These are phyloP conservation scores for Cercophora newfieldiana DNA, from an alignment of 495 filamentous ascomycete genomes.

Conservation along the genomic window DNA sequence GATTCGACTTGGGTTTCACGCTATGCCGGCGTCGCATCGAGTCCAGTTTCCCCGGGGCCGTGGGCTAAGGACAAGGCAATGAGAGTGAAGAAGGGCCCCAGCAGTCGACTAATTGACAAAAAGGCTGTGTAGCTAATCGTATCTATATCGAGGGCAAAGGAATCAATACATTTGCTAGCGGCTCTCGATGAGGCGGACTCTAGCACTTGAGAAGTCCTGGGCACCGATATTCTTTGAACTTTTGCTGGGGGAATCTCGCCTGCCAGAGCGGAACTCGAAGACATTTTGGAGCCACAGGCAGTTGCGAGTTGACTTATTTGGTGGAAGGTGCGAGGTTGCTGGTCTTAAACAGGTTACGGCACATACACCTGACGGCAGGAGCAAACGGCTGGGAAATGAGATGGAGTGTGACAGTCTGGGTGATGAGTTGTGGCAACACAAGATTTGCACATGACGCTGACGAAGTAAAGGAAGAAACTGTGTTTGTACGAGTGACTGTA, in stretches of 20 bases:
- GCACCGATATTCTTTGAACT: not conserved
- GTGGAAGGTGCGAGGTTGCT: not conserved
- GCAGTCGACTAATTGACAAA: conserved; percentile 1
- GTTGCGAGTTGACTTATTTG: not conserved
- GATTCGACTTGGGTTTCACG: conserved; percentile 39
- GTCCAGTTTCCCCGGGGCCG: not conserved
- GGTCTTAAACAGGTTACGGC: not conserved
- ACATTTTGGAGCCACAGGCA: not conserved
- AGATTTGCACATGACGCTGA: not conserved
- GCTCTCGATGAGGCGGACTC: not conserved
- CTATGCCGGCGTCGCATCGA: conserved; percentile 51
- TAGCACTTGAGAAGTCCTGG: not conserved
- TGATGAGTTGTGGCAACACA: not conserved
- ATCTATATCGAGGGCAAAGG: conserved; percentile 4
- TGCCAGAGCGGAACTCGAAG: not conserved
- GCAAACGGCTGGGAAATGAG: not conserved
- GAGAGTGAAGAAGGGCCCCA: conserved; percentile 7
- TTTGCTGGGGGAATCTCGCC: not conserved
- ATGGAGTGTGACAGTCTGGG: not conserved
- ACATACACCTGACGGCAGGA: not conserved
- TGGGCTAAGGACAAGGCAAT: not conserved
- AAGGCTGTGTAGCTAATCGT: conserved; percentile 1
- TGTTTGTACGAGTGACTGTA: conserved; percentile 20
- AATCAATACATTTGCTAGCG: not conserved
- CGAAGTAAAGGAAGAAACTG: not conserved